Evolutionary conservation across 208 protist species (phyloP).

Genomic region (Trypanosomatidae sp.): DNA sequence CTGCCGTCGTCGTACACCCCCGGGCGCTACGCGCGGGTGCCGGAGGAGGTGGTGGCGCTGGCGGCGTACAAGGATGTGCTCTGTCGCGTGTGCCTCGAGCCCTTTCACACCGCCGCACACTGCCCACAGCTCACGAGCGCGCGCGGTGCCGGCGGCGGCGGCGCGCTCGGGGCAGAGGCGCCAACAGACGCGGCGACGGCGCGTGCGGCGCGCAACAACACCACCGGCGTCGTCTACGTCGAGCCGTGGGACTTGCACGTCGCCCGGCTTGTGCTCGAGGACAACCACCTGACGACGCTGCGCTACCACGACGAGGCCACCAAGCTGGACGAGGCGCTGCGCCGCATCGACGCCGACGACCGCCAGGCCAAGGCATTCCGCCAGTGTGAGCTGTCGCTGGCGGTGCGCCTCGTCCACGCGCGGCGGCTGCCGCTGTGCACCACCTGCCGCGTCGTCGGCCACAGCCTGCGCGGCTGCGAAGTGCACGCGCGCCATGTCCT

Average conservation of each 20-base stretch:
- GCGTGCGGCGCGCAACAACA: too few species aligned
- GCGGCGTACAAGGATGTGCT: conserved; percentile 54
- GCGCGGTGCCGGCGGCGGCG: too few species aligned
- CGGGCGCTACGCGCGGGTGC: conserved; percentile 55
- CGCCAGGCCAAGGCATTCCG: conserved; percentile 68
- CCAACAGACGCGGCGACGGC: too few species aligned
- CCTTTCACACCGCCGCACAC: conserved; percentile 44
- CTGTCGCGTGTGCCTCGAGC: conserved; percentile 56
- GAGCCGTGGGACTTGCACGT: conserved; percentile 76
- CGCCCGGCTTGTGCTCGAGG: conserved; percentile 49
- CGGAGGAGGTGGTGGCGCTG: conserved; percentile 51
- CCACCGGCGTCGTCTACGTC: background rate
- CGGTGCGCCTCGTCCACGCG: conserved; percentile 55
- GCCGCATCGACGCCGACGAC: conserved; percentile 59
- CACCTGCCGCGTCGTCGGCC: conserved; percentile 43
- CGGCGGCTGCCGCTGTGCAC: conserved; percentile 39
- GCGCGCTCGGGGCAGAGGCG: too few species aligned
- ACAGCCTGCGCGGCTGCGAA: conserved; percentile 42
- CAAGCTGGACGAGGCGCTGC: conserved; percentile 28
- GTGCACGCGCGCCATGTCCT: conserved; percentile 25
- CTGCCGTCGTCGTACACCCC: conserved; percentile 39
- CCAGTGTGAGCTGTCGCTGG: conserved; percentile 64
- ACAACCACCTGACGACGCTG: conserved; percentile 38
- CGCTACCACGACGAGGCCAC: conserved; percentile 26
- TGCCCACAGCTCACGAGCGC: conserved; percentile 19